These are phyloP conservation scores for Daldinia decipiens DNA, from an alignment of 495 filamentous ascomycete species.

Conservation along the genomic window DNA sequence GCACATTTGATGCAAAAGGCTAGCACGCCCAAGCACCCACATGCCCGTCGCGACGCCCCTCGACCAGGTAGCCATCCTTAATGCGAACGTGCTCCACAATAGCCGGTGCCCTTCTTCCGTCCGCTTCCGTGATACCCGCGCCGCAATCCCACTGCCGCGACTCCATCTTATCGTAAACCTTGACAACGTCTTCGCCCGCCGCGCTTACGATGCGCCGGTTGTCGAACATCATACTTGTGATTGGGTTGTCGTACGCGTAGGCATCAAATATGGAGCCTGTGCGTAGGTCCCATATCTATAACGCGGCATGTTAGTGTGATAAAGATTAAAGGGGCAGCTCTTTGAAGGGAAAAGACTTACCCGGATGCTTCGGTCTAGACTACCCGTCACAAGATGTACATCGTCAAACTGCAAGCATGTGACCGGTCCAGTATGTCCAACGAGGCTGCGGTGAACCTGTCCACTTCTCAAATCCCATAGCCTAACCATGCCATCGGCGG, in stretches of 20 bases:
- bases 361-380: conserved; percentile 90
- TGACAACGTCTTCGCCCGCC: conserved; percentile 90
- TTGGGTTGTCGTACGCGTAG: conserved; percentile 91
- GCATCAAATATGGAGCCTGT: conserved; percentile 96
- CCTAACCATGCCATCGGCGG: conserved; percentile 96
- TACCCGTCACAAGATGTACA: conserved; percentile 92
- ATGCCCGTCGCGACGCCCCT: conserved; percentile 87
- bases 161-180: conserved; percentile 98
- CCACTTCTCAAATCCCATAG: conserved; percentile 97
- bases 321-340: background rate
- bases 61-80: conserved; percentile 92
- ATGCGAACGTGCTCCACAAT: conserved; percentile 90
- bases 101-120: conserved; percentile 67
- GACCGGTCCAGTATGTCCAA: conserved; percentile 95
- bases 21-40: conserved; percentile 94
- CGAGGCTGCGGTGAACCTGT: conserved; percentile 93
- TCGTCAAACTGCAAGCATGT: conserved; percentile 98
- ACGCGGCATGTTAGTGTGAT: conserved; percentile 17
- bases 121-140: conserved; percentile 73
- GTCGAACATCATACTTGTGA: conserved; percentile 99
- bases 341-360: conserved; percentile 64
- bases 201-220: conserved; percentile 88
- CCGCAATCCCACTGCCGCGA: conserved; percentile 98
- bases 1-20: conserved; percentile 11
- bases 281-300: conserved; percentile 97